Evolutionary conservation across 495 filamentous ascomycete genomes (phyloP).

Genomic region (Penicillium tannophilum): DNA sequence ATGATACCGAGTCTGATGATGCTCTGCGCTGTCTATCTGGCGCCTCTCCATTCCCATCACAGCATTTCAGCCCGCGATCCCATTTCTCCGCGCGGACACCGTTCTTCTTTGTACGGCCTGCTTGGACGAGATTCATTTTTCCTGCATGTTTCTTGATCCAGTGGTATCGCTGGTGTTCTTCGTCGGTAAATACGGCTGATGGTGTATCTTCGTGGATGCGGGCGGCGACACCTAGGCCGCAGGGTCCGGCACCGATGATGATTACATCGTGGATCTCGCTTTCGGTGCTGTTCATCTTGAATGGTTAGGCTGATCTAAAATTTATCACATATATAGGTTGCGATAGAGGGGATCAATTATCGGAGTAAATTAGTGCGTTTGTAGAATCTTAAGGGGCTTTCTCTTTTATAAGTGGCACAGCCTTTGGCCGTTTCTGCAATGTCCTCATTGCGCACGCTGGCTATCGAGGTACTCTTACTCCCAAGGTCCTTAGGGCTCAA

Average conservation of each 20-base stretch:
- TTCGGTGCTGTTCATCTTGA: constrained; percentile 5
- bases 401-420: constrained; percentile 10
- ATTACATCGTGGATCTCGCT: constrained; percentile 55
- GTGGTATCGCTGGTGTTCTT: constrained; percentile 65
- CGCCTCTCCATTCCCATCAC: constrained; percentile 13
- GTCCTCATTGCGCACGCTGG: constrained; percentile 18
- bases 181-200: constrained; percentile 66
- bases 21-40: constrained; percentile 16
- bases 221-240: constrained; percentile 62
- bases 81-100: constrained; percentile 37
- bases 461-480: constrained; percentile 39
- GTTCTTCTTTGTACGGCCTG: constrained; percentile 29
- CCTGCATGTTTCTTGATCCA: constrained; percentile 60
- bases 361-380: background rate
- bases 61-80: constrained; percentile 20
- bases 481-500: constrained; percentile 38
- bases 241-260: constrained; percentile 65
- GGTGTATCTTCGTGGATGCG: constrained; percentile 62
- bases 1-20: constrained; percentile 30
- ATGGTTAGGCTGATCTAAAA: background rate
- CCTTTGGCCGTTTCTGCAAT: constrained; percentile 18
- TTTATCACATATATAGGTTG: background rate
- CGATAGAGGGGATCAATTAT: background rate
- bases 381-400: background rate
- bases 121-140: constrained; percentile 45